A percentile compares a stretch with the other conserved stretches of the same genome.
These are phyloP conservation scores for Penicillium longicatenatum DNA, from an alignment of 495 filamentous ascomycete species.

Conservation along the genomic window DNA sequence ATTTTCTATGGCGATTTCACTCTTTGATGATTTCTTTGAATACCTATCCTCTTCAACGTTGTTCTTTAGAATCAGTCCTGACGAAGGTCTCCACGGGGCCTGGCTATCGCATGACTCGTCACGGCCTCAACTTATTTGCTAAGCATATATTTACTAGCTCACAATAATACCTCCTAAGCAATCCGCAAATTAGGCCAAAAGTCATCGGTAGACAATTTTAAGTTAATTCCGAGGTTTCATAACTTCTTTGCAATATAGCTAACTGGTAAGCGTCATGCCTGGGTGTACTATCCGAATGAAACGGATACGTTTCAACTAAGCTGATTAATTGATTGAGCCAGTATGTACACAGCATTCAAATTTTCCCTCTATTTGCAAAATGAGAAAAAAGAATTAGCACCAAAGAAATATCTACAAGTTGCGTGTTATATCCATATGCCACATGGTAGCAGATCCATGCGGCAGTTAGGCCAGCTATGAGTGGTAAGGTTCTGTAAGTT, in stretches of 20 bases:
- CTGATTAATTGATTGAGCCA: neutral
- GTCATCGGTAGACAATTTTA: too few relatives aligned
- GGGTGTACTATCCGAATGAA: too few relatives aligned
- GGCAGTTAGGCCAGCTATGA: neutral
- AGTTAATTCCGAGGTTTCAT: too few relatives aligned
- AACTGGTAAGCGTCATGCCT: too few relatives aligned
- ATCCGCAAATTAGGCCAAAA: too few relatives aligned
- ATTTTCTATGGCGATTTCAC: slow-evolving; percentile 54
- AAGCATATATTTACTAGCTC: neutral
- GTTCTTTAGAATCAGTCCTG: neutral
- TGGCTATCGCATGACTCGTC: neutral
- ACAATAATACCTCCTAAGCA: neutral
- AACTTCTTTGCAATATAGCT: too few relatives aligned
- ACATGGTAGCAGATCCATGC: neutral
- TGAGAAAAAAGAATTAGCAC: neutral
- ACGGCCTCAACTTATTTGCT: neutral
- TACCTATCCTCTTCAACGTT: neutral
- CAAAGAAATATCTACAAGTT: neutral
- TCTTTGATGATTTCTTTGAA: slow-evolving; percentile 10
- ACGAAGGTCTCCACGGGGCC: neutral
- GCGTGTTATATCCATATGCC: neutral
- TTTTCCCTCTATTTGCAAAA: neutral
- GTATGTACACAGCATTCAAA: neutral
- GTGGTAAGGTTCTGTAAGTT: neutral
- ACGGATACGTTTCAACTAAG: too few relatives aligned